Base-by-base conservation (phyloP, 1,139 yeast species). In the Pichia sp. region DNA sequence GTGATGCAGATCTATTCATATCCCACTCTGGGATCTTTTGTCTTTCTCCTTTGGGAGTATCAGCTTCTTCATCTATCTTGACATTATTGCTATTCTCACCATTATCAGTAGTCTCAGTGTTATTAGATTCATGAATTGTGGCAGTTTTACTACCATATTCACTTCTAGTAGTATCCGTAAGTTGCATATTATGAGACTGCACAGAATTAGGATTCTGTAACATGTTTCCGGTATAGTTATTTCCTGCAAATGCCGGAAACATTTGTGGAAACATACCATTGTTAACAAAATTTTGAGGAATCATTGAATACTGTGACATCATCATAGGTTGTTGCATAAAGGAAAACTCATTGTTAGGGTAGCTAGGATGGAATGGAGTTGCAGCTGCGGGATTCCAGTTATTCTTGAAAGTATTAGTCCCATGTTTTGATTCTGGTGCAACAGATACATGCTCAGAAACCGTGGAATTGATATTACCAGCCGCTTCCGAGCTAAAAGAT, bases 371-470 rank as follows among this genome's bases (percentile, higher is more conserved):
- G 53, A 78, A 78, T 2, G 78, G 61, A 11, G 78, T 60, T 3
- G 80, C 78, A 15, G 79, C 63, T 4, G 82, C 83, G 0, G 83
- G 83, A 54, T 77, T 77, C 84, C 84, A 79, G 50, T 77, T 73
- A 51, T 65, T 71, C 33, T 66, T 71, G 10, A 46, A 45, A 14
- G 46, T 15, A 49, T 20, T 5, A n/a, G 24, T 48, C 34, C 14
- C 10, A 17, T 24, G 23, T 24, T 31, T 32, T 6, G 41, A 2
- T 18, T 25, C 25, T 4, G 11, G n/a, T 11, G 18, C 28, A 21
- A 28, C 34, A 10, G 38, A 20, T 4, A 31, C 30, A 10, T 23
- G 18, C 19, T 42, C 45, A 21, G 37, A 34, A 32, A 2, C 67
- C 8, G 68, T 61, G 10, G 28, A 11, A 20, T 10, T 31, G 17